Evolutionary conservation across 1,284 basidiomycete species (phyloP).

Genomic region (Boletus semigastroideus): DNA sequence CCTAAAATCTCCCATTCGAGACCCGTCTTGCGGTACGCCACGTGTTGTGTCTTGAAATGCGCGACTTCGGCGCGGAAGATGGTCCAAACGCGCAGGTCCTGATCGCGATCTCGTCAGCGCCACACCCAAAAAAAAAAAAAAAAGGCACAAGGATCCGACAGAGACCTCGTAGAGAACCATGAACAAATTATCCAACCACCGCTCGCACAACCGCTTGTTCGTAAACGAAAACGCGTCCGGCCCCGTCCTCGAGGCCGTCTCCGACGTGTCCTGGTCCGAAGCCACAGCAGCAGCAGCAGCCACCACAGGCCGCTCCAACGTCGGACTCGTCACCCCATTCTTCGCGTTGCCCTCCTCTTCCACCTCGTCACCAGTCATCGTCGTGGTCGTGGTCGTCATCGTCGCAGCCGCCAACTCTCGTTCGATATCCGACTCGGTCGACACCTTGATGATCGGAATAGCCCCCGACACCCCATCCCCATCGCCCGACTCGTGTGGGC

Average conservation of each 20-base stretch:
- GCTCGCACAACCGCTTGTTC: slow-evolving; percentile 95
- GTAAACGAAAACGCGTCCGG: slow-evolving; percentile 86
- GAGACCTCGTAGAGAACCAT: slow-evolving; percentile 95
- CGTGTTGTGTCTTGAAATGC: slow-evolving; percentile 96
- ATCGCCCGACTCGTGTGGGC: slow-evolving; percentile 27
- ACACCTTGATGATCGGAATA: slow-evolving; percentile 90
- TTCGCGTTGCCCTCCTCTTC: neutral
- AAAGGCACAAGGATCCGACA: no score
- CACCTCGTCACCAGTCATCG: no score
- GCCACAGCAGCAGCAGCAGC: slow-evolving; percentile 45
- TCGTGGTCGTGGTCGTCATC: no score
- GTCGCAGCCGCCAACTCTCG: slow-evolving; percentile 36
- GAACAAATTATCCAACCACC: slow-evolving; percentile 98
- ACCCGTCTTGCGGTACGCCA: slow-evolving; percentile 95
- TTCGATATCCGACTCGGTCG: slow-evolving; percentile 42
- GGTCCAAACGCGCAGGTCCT: slow-evolving; percentile 98
- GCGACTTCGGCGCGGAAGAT: slow-evolving; percentile 99
- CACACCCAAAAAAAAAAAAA: no score
- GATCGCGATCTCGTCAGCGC: neutral
- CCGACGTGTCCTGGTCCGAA: slow-evolving; percentile 39
- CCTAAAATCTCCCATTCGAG: slow-evolving; percentile 99
- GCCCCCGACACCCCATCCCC: slow-evolving; percentile 30
- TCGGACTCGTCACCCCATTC: slow-evolving; percentile 25
- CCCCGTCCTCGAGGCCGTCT: slow-evolving; percentile 28
- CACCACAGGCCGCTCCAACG: slow-evolving; percentile 62